Base-by-base conservation (phyloP, 208 protist genomes). In the Leptomonas pyrrhocoris region DNA sequence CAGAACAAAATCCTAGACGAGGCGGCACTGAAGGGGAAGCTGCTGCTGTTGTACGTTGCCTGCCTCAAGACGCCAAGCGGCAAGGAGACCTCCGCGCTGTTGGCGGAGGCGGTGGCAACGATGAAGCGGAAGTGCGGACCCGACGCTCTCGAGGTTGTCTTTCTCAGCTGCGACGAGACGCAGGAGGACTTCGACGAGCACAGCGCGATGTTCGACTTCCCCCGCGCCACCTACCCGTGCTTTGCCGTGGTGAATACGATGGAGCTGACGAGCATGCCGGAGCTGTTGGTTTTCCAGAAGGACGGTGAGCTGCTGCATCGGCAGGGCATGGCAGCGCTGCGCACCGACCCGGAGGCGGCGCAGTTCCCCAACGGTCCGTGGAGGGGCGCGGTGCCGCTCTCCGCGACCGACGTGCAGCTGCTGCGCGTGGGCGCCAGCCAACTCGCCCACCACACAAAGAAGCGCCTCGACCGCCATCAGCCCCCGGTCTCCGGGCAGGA, bases 361-460 rank as follows among this genome's bases (percentile, higher is more conserved):
- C 38, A 61, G 50, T 94, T 90, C 61, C 88, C 88, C 1, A n/a
- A 65, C 18, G 74, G 72, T 31, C 46, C 59, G 48, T 94, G 85
- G 84, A 56, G 48, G 28, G 85, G 79, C 8, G 75, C 70, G 25
- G 54, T 63, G 28, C 77, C 70, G 21, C 64, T 95, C 34, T 80
- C 77, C 43, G 72, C 68, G 11, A 85, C 81, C 18, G 90, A 95
- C 61, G 61, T 81, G 16, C 50, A 61, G 23, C 54, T 95, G 68
- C 71, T 94, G 5, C 53, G 69, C 31, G 59, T 62, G 11, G 80
- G 81, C 7, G 57, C 73, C 7, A 70, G 72, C 8, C 70, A 85
- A 65, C 58, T 93, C 25, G 84, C 84, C 13, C 79, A 90, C 59
- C 84, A 91, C 66, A 86, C 83, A 34, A 43, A 86, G 58, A 85